Evolutionary conservation across 805 yeast species (phyloP), one percentile per base, ranked within the genome.

Genomic region (Nakazawaea anatomiae): DNA sequence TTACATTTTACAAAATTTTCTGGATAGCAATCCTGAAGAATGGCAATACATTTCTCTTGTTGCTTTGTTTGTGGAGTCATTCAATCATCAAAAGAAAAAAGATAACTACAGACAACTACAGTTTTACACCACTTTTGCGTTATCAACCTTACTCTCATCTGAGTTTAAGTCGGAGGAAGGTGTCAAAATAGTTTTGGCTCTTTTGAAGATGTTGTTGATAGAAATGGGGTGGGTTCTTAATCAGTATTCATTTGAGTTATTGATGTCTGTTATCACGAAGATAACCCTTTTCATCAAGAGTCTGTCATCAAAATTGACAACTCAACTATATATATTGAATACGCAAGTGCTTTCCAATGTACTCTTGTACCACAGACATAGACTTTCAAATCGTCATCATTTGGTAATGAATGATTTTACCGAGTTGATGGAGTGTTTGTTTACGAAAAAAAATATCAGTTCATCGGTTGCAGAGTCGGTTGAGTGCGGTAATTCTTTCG

Each of bases 351-450:
- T 86, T 29, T 83, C 96, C 0, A 74, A 76, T 38, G 66, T 87
- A 2, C 63, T 91, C 7, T 67, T 89, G 30, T 75, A 75, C 60
- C 94, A 89, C 58, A 76, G 97, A 48, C 79, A 71, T 60, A 77
- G 89, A 59, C 68, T 91, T 18, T 73, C 84, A 0, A 80, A 83
- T 38, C 80, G 97, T 61, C 83, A 87, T 59, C 96, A 89, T 62
- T 60, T 90, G 43, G 57, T 89, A 3, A 68, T 80, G 6, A 58
- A 71, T 1, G 62, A 76, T 1, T 69, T 85, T 42, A 70, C 75
- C 11, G 67, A 79, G 3, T 65, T 84, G 46, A 65, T 92, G 61
- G 75, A 70, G 45, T 64, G 75, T 1, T 58, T 87, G 4, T 57
- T 67, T 70, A 48, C 62, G 46, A 53, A 57, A 18, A 45, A 49